Percentiles rank a stretch among this genome's conserved stretches.
Evolutionary conservation across 306 rosid species (phyloP).

Genomic region (Cyamopsis tetragonoloba): DNA sequence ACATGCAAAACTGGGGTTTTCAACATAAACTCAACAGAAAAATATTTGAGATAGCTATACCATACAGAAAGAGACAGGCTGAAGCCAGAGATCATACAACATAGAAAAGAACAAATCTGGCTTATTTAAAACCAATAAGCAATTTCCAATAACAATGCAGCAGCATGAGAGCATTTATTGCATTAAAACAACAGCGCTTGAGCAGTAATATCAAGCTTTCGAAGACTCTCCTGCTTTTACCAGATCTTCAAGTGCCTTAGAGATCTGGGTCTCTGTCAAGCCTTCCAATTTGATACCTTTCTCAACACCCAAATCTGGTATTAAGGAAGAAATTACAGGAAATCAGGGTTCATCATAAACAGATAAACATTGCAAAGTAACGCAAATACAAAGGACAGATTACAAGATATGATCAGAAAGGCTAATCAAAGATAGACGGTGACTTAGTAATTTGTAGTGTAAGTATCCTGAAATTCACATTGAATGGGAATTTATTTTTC

Average conservation of each 20-base stretch:
- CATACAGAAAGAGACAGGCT: not conserved
- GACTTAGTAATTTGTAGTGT: too few species aligned
- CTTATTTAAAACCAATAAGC: not conserved
- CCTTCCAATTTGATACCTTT: constrained; percentile 83
- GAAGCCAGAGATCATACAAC: constrained; percentile 2
- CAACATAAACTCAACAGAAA: not conserved
- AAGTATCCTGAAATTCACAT: too few species aligned
- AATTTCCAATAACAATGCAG: constrained; percentile 11
- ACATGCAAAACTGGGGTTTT: constrained; percentile 3
- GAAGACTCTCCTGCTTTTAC: constrained; percentile 62
- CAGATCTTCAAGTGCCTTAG: constrained; percentile 78
- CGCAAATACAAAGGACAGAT: not conserved
- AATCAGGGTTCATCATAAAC: not conserved
- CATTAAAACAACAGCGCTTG: constrained; percentile 15
- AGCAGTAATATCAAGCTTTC: constrained; percentile 43
- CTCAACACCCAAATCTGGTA: constrained; percentile 81
- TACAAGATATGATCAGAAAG: not conserved
- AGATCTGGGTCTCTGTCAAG: constrained; percentile 73
- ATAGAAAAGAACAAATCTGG: not conserved
- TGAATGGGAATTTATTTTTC: too few species aligned
- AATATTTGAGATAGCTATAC: not conserved
- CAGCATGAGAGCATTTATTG: constrained; percentile 42
- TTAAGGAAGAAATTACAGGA: constrained; percentile 5
- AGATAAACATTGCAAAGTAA: not conserved
- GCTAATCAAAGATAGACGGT: not conserved